Evolutionary conservation across 495 filamentous ascomycete species (phyloP), one percentile per base, ranked within the genome.

Genomic region (Saxophila tyrrhenica): DNA sequence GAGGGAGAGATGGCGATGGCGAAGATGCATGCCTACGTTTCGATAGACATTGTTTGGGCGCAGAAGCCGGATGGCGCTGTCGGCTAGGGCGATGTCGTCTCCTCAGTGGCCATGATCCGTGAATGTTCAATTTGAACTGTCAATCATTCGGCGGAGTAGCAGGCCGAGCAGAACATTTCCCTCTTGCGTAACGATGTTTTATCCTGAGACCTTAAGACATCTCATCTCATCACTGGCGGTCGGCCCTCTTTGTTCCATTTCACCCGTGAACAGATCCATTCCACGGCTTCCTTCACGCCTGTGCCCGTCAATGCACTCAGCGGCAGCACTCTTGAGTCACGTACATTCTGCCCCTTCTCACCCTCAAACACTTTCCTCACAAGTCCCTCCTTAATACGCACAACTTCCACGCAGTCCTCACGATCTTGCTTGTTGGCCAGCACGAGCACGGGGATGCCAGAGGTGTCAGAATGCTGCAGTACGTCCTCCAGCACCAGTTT

Each of bases 381-480:
- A 19, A 98, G 73, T 0, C 92, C 91, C 67, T 98, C 92, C 73
- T 98, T 98, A 65, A 97, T 92, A 53, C 88, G 74, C 29, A 96
- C 89, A 2, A 96, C 94, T 74, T 98, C 94, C 44, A 97, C 85
- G 61, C 91, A 95, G 67, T 97, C 94, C 65, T 98, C 92, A 1
- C 91, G 75, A 68, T 98, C 92, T 69, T 98, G 92, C 67, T 98
- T 98, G 66, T 98, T 98, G 39, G 92, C 92, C 57, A 98, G 69
- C 44, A 98, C 87, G 39, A 98, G 72, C 59, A 98, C 75, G 23
- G 92, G 92, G 51, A 98, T 88, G 2, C 90, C 89, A 48, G 85
- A 85, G 15, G 91, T 87, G 62, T 92, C 87, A 25, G 82, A 75
- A 69, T 86, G 78, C 69, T 87, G 81, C 61, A 98, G 74, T 39